These are phyloP conservation scores for Styphnolobium japonicum DNA, from an alignment of 306 rosid genomes.

Conservation along the genomic window DNA sequence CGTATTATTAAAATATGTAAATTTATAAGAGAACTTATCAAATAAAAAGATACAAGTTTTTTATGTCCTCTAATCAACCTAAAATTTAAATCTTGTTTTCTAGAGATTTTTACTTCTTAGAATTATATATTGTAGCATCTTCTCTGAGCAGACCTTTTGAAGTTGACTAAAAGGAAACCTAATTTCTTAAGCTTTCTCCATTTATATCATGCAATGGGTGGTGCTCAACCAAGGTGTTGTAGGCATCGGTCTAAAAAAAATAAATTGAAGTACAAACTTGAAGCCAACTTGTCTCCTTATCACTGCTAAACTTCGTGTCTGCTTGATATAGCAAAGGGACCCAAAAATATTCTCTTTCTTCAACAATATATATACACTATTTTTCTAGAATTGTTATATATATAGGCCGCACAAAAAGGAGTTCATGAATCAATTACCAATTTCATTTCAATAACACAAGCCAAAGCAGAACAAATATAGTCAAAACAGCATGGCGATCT, in stretches of 20 bases:
- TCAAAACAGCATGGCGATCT: not conserved
- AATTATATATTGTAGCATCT: no score
- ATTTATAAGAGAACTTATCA: no score
- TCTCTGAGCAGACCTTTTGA: conserved; percentile 4
- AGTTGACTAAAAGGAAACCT: not conserved
- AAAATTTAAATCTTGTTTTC: no score
- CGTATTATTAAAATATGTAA: no score
- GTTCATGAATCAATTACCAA: not conserved
- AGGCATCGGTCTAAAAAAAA: not conserved
- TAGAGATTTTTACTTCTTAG: no score
- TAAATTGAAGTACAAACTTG: not conserved
- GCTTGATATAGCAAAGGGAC: conserved; percentile 2
- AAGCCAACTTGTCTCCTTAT: conserved; percentile 18
- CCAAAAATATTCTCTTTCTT: not conserved
- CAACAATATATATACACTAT: not conserved
- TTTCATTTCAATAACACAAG: conserved; percentile 7
- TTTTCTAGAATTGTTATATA: not conserved
- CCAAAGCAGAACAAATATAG: not conserved
- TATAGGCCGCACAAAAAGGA: not conserved
- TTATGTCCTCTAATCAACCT: no score
- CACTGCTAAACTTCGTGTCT: conserved; percentile 8
- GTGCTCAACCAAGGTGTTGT: not conserved
- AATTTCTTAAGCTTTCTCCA: not conserved
- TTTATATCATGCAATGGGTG: not conserved
- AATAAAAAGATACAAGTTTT: no score